Base-by-base conservation (phyloP, 805 yeast species). In the Teunomyces pallodes region DNA sequence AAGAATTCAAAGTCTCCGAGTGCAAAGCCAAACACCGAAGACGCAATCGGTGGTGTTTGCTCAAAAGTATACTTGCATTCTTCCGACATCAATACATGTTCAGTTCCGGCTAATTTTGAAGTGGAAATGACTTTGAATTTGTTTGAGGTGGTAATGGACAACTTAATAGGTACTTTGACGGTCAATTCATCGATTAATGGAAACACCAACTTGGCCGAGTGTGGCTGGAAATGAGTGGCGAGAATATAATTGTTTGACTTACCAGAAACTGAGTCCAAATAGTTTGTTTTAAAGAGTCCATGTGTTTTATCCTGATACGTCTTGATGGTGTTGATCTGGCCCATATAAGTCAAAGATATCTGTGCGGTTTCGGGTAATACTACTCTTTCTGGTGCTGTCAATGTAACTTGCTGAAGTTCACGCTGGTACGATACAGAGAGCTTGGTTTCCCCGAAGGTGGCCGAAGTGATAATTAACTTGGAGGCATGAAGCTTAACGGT, bases 191-290 rank as follows among this genome's bases (percentile, higher is more conserved):
- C 94, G 9, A 86, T 58, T 56, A 86, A 80, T 2, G 95, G 95
- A 57, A 83, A 83, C 9, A 87, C 76, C 42, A 60, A 58, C 54
- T 85, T 72, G 3, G 90, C 84, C 53, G 76, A 83, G 13, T 74
- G 72, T 0, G 94, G 90, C 60, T 86, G 91, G 38, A 82, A 75
- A 58, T 87, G 94, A 1, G 94, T 84, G 0, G 90, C 83, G 29
- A 86, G 59, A 9, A 86, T 66, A 48, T 66, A 75, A 51, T 79
- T 76, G 49, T 79, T 74, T 1, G 83, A 66, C 17, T 61, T 68
- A 5, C 83, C 83, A 1, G 79, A 67, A 14, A 67, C 61, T 4
- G 74, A 69, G 54, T 80, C 81, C 47, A 76, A 71, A 59, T 82
- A 84, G 58, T 82, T 83, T 1, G 90, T 82, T 56, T 82, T 83